phyloP scores from a whole-genome alignment of 2,329 filamentous ascomycete species.

The Colletotrichum musae region DNA sequence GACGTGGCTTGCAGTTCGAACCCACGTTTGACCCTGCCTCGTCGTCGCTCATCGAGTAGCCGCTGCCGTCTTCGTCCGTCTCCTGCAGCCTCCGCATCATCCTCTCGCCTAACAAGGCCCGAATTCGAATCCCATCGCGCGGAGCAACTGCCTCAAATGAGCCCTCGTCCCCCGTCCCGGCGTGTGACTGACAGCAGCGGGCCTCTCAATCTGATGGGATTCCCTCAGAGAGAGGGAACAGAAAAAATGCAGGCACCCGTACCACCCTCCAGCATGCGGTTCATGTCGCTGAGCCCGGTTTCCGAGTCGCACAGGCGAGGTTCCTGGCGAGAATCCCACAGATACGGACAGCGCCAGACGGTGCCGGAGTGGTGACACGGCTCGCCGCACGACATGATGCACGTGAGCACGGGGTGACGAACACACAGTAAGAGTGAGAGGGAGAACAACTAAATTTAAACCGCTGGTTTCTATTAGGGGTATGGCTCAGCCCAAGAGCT shows the following conservation, averaged over 20 bases:
- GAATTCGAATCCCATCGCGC: no score
- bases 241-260: constrained; percentile 29
- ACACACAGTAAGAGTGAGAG: constrained; percentile 3
- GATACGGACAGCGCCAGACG: constrained; percentile 12
- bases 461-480: constrained; percentile 33
- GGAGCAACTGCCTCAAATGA: constrained; percentile 3
- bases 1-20: background rate
- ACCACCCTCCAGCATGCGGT: background rate
- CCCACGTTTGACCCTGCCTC: background rate
- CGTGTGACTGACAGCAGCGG: constrained; percentile 33
- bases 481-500: constrained; percentile 25
- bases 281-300: background rate
- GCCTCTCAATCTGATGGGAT: background rate
- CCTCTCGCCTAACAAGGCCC: no score
- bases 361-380: constrained; percentile 18
- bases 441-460: constrained; percentile 24
- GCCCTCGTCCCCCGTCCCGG: background rate
- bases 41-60: no score
- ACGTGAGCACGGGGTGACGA: constrained; percentile 8
- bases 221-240: background rate
- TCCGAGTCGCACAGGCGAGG: constrained; percentile 18
- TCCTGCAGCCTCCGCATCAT: no score
- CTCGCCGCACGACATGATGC: constrained; percentile 19
- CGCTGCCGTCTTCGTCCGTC: no score
- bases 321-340: constrained; percentile 19